Base-by-base conservation (phyloP, 2,329 filamentous ascomycete genomes). In the Cladophialophora bantiana region DNA sequence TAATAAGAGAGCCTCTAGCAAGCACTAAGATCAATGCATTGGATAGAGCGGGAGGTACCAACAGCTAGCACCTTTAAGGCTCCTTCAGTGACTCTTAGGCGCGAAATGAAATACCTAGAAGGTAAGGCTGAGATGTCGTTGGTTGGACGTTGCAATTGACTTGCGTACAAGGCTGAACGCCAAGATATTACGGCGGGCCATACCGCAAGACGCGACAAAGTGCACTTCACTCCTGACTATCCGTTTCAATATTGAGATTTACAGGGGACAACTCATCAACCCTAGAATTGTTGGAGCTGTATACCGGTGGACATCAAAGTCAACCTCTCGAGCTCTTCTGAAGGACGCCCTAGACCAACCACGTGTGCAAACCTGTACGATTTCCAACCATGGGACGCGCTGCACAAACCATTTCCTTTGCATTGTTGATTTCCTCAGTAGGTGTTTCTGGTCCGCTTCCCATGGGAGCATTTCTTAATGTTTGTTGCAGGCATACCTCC, bases 391-490 rank as follows among this genome's bases (percentile, higher is more conserved):
- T 98, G 95, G 97, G 95, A 73, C 93, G 94, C 81, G 95, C 95
- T 26, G 90, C 92, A 79, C 94, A 98, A 81, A 94, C 92, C 71
- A 89, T 97, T 77, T 96, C 93, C 69, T 85, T 97, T 76, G 63
- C 58, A 38, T 31, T 72, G 34, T 53, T 69, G 32, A 64, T 65
- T 40, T 65, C 67, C 13, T 71, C 66, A 42, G 67, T 70, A 66
- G 34, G 72, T 35, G 13, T 15, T 42, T 35, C 20, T 20, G 26
- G 9, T 20, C 6, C 13, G 36, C 40, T 34, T 26, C 13, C 45
- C 38, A 36, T 18, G 38, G 3, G 54, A 34, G 15, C 45, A 55
- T 10, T 36, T 56, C 45, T 62, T 50, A 68, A 57, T 26, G 58
- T 26, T 31, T 4, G 18, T 18, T 3, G 12, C 60, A 73, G 72